Evolutionary conservation across 169 alveolate species (phyloP), one percentile per base, ranked within the genome.

Genomic region (Babesia gibsoni): DNA sequence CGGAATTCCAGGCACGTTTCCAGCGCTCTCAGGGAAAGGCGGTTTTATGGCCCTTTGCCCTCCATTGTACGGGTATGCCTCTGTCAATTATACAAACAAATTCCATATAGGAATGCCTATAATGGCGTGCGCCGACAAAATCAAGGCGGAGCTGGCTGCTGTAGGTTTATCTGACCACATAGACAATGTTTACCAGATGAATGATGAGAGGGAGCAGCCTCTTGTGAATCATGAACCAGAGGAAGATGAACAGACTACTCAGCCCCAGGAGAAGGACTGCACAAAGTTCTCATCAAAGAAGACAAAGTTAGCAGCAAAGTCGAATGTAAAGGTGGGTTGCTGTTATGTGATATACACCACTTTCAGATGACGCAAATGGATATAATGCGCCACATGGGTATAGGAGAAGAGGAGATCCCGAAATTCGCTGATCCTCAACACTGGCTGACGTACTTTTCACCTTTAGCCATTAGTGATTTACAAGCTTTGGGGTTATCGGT

Each of bases 381-480:
- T 22, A 95, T 95, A 45, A 84, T 98, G 88, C 69, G 73, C 64
- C 91, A 93, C 50, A 84, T 96, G 95, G 97, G 97, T 20, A 95
- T 98, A 33, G 88, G 94, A 0, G 97, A 94, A 23, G 97, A 91
- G 5, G 98, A 96, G 59, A 92, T 98, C 25, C 95, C 96, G 23
- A 90, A 93, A 66, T 97, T 98, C 83, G 88, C 95, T 5, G 96
- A 97, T 41, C 99, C 99, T 20, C 84, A 91, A 66, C 89, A 95
- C 83, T 98, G 99, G 99, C 90, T 96, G 35, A 92, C 94, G 45
- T 97, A 94, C 89, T 98, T 98, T 90, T 98, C 99, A 18, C 98
- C 99, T 0, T 82, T 91, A 58, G 98, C 97, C 20, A 77, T 89
- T 46, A 73, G 84, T 35, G 99, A 98, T 85, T 33, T 66, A 25